Evolutionary conservation across 352 stramenopile genomes (phyloP).

Genomic region (Phytophthora colocasiae): DNA sequence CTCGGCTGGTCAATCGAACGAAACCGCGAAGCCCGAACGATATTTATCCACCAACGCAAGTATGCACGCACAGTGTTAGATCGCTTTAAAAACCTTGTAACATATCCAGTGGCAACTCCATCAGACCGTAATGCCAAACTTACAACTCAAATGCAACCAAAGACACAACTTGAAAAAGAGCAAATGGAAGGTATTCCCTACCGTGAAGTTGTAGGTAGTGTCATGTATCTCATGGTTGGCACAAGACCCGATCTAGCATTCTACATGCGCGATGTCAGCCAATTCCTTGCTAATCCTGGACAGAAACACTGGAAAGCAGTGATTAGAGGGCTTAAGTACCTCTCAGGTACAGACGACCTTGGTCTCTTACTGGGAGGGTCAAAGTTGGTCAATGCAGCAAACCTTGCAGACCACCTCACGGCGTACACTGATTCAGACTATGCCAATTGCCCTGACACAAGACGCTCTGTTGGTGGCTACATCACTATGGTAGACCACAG

Average conservation of each 20-base stretch:
- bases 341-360: constrained; percentile 4
- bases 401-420: not conserved
- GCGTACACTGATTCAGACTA: constrained; percentile 2
- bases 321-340: constrained; percentile 19
- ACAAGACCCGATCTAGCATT: too few relatives aligned
- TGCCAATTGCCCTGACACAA: constrained; percentile 12
- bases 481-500: not conserved
- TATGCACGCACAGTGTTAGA: constrained; percentile 27
- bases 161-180: too few relatives aligned
- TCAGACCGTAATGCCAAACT: constrained; percentile 6
- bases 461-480: not conserved
- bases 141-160: too few relatives aligned
- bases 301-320: not conserved
- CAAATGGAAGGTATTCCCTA: too few relatives aligned
- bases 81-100: constrained; percentile 12
- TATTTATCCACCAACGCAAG: constrained; percentile 28
- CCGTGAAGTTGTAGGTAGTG: too few relatives aligned
- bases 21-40: constrained; percentile 2
- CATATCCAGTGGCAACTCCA: constrained; percentile 12
- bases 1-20: constrained; percentile 18
- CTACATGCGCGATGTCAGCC: too few relatives aligned
- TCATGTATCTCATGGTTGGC: too few relatives aligned
- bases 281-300: too few relatives aligned
- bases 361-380: not conserved
- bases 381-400: not conserved